Conservation (phyloP, 164 flowering plant species). For the Liriodendron chinense region DNA sequence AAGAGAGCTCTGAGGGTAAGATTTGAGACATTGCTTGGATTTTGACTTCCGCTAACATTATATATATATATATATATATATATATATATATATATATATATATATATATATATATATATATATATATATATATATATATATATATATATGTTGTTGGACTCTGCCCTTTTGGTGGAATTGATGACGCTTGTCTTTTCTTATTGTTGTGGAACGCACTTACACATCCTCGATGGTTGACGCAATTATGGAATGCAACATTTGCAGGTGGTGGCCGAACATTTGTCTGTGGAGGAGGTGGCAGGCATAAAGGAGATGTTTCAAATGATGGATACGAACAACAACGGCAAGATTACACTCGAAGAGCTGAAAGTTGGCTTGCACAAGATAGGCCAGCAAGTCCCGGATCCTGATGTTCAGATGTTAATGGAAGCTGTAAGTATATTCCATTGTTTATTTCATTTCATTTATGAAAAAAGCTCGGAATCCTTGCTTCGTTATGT, state of each 20-base stretch:
- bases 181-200: too few relatives aligned
- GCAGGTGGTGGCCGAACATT: slow-evolving; percentile 86
- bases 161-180: not conserved
- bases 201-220: not conserved
- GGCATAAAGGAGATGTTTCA: slow-evolving; percentile 84
- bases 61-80: not conserved
- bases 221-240: not conserved
- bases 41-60: not conserved
- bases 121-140: not conserved
- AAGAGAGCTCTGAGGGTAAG: slow-evolving; percentile 90
- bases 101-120: too few relatives aligned
- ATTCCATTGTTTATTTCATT: not conserved
- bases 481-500: not conserved
- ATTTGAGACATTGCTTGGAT: not conserved
- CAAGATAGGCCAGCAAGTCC: slow-evolving; percentile 68
- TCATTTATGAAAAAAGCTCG: not conserved
- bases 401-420: slow-evolving; percentile 75
- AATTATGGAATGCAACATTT: not conserved
- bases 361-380: slow-evolving; percentile 63
- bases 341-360: slow-evolving; percentile 64
- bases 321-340: slow-evolving; percentile 63
- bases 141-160: not conserved
- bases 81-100: too few relatives aligned
- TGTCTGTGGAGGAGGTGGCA: slow-evolving; percentile 89
- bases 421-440: slow-evolving; percentile 83